phyloP scores from a whole-genome alignment of 2,329 filamentous ascomycete genomes.

The Colletotrichum godetiae region DNA sequence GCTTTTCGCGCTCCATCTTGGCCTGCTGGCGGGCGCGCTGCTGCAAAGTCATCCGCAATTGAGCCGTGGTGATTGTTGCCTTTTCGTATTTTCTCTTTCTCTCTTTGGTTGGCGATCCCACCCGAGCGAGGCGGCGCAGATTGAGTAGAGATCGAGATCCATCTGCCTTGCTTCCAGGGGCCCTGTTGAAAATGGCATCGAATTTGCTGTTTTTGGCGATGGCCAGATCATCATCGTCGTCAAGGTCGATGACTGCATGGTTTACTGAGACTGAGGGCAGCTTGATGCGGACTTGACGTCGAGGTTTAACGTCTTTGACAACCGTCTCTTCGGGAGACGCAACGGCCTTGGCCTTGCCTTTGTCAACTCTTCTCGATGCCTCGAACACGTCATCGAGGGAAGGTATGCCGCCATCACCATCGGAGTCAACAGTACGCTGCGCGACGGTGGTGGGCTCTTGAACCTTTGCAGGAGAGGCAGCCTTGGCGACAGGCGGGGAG shows the following conservation, averaged over 20 bases:
- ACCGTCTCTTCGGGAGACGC: slow-evolving; percentile 28
- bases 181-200: slow-evolving; percentile 75
- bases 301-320: slow-evolving; percentile 45
- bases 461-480: slow-evolving; percentile 37
- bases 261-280: slow-evolving; percentile 55
- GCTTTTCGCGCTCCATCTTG: slow-evolving; percentile 78
- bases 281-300: slow-evolving; percentile 63
- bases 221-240: slow-evolving; percentile 74
- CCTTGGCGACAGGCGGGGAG: slow-evolving; percentile 64
- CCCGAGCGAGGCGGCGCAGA: slow-evolving; percentile 79
- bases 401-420: slow-evolving; percentile 50
- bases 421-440: neutral
- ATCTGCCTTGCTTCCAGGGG: slow-evolving; percentile 71
- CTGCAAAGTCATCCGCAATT: slow-evolving; percentile 76
- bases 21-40: slow-evolving; percentile 84
- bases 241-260: slow-evolving; percentile 55
- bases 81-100: slow-evolving; percentile 55
- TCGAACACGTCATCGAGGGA: slow-evolving; percentile 49
- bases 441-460: slow-evolving; percentile 33
- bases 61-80: slow-evolving; percentile 72
- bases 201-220: slow-evolving; percentile 67
- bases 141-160: slow-evolving; percentile 73
- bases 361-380: slow-evolving; percentile 54
- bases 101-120: slow-evolving; percentile 71
- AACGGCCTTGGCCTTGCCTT: slow-evolving; percentile 61